Evolutionary conservation across 768 basidiomycete species (phyloP), one percentile per base, ranked within the genome.

Genomic region (Boletus vermiculosoides): DNA sequence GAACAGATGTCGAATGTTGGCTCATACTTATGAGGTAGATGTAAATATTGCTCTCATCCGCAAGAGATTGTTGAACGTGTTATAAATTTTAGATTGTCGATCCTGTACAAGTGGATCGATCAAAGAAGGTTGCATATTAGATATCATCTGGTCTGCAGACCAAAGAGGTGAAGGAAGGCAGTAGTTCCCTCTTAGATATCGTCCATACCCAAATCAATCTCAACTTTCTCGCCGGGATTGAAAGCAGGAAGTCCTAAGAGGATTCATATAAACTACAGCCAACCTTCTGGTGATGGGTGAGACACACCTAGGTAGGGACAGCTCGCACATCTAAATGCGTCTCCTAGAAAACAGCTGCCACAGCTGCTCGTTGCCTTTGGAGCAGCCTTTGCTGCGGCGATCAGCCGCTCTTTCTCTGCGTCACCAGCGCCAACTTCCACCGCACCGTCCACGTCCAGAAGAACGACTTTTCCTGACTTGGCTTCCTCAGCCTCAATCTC

Each of bases 141-240:
- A 61, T 51, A 54, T 50, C 52, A 30, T 54, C 40, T 33, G 11
- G 40, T 53, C 48, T 20, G n/a, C 42, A 34, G 25, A 31, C 22
- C 33, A 50, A 15, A 47, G 20, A 34, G 23, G 31, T 12, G 36
- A 54, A 31, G 33, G 25, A 37, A 48, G n/a, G 20, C 37, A 49
- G 13, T 15, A 20, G 31, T 30, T 45, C 30, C 40, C 28, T 52
- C 49, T 77, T 74, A 96, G 59, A 94, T 83, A 72, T 97, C 94
- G 71, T 95, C 94, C 86, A 90, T 91, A 50, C 81, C 83, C 58
- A 94, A 81, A 67, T 89, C 83, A 58, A 95, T 91, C 78, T 93
- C 88, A 28, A 99, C 94, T 77, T 98, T 96, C 78, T 98, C 94
- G 54, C 97, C 97, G 2, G 97, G 96, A 73, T 96, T 91, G 79